phyloP scores from a whole-genome alignment of 352 stramenopile genomes.

The Globisporangium nunn region DNA sequence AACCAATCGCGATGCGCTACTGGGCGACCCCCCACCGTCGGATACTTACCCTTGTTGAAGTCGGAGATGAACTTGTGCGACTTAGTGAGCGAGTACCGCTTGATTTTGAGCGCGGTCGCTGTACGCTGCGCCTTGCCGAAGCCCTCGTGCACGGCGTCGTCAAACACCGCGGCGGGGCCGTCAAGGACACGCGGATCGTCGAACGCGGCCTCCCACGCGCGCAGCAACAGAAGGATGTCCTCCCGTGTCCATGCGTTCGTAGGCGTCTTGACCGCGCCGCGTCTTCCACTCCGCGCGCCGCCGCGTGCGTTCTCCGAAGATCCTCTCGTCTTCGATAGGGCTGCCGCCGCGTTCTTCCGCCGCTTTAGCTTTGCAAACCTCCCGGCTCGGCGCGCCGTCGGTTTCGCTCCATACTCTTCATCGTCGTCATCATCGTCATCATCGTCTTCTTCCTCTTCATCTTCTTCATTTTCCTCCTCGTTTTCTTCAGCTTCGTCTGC shows the following conservation, averaged over 20 bases:
- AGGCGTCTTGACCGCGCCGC: background rate
- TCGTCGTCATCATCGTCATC: background rate
- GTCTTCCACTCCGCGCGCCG: background rate
- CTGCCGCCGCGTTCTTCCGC: background rate
- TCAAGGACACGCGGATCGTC: constrained; percentile 8
- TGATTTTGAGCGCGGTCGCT: constrained; percentile 11
- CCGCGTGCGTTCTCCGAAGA: background rate
- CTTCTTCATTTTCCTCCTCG: background rate
- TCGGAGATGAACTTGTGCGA: constrained; percentile 13
- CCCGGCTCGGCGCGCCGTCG: background rate
- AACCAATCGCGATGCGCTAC: constrained; percentile 6
- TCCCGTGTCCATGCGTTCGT: constrained; percentile 11
- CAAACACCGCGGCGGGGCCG: constrained; percentile 6
- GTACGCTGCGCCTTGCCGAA: constrained; percentile 6
- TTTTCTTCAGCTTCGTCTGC: background rate
- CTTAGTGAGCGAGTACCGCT: constrained; percentile 11
- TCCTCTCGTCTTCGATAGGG: background rate
- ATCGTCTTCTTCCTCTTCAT: background rate
- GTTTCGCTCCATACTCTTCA: background rate
- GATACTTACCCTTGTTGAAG: constrained; percentile 11
- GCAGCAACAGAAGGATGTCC: constrained; percentile 9
- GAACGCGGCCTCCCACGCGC: constrained; percentile 9
- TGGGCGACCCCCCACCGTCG: constrained; percentile 3
- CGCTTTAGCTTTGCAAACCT: background rate
- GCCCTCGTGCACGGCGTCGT: constrained; percentile 6